Percentiles rank a stretch among this genome's conserved stretches.
Evolutionary conservation across 2,329 filamentous ascomycete species (phyloP).

Genomic region (Calonectria naviculata): DNA sequence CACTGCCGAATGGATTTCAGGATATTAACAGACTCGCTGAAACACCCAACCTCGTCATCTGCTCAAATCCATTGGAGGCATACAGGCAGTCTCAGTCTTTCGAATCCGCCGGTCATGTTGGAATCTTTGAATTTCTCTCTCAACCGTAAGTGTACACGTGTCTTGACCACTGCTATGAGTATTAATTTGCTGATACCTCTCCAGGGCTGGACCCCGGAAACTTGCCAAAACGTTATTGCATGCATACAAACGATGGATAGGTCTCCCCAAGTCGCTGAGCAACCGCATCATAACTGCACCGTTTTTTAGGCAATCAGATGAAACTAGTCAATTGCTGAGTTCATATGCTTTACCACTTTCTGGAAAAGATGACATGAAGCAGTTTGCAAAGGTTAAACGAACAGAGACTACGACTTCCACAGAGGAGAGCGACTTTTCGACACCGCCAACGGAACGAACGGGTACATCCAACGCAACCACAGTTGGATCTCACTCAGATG

Average conservation of each 20-base stretch:
- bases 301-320: too few species aligned
- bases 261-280: neutral
- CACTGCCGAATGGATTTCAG: neutral
- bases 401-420: neutral
- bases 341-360: neutral
- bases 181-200: neutral
- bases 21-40: neutral
- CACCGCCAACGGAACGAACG: neutral
- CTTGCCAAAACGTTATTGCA: conserved; percentile 46
- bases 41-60: conserved; percentile 46
- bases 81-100: conserved; percentile 37
- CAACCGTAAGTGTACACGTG: conserved; percentile 50
- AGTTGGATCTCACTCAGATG: neutral
- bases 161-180: rapidly evolving
- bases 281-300: neutral
- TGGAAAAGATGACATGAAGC: neutral
- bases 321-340: too few species aligned
- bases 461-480: neutral
- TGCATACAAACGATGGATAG: conserved; percentile 42
- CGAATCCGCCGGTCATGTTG: conserved; percentile 26
- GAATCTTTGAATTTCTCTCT: conserved; percentile 51
- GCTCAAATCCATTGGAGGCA: conserved; percentile 45
- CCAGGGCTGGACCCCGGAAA: conserved; percentile 50
- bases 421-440: neutral
- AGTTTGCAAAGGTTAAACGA: neutral